These are phyloP conservation scores for Candida montana DNA, from an alignment of 805 yeast genomes.

Conservation along the genomic window DNA sequence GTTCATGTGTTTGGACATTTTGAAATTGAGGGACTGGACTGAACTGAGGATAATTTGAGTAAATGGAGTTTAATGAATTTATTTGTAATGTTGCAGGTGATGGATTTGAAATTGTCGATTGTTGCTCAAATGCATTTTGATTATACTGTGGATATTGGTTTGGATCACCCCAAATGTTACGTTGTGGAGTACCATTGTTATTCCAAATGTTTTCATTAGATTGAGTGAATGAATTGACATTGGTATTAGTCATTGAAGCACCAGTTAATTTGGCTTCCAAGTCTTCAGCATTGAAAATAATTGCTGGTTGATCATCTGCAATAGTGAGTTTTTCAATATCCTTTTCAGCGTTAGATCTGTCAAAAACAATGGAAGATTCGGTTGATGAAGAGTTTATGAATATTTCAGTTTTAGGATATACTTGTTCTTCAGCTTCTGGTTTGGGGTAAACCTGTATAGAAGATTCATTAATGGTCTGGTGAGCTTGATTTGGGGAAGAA, in stretches of 20 bases:
- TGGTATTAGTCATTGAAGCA: constrained; percentile 2
- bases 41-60: neutral
- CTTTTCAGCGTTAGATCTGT: neutral
- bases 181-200: neutral
- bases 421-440: neutral
- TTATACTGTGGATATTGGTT: constrained; percentile 3
- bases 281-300: constrained; percentile 10
- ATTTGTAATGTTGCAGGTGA: neutral
- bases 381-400: neutral
- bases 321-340: neutral
- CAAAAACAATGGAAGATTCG: neutral
- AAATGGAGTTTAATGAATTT: neutral
- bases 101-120: neutral
- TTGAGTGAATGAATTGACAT: constrained; percentile 1
- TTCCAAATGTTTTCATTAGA: constrained; percentile 7
- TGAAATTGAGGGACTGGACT: neutral
- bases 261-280: constrained; percentile 9
- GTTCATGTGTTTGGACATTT: neutral
- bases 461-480: too few relatives aligned
- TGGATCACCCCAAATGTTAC: constrained; percentile 3
- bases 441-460: neutral
- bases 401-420: neutral
- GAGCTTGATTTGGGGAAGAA: too few relatives aligned
- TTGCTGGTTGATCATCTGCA: neutral
- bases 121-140: neutral